A percentile compares a stretch with the other conserved stretches of the same genome.
phyloP scores from a whole-genome alignment of 2,329 filamentous ascomycete species.

The Microcera coccophila region DNA sequence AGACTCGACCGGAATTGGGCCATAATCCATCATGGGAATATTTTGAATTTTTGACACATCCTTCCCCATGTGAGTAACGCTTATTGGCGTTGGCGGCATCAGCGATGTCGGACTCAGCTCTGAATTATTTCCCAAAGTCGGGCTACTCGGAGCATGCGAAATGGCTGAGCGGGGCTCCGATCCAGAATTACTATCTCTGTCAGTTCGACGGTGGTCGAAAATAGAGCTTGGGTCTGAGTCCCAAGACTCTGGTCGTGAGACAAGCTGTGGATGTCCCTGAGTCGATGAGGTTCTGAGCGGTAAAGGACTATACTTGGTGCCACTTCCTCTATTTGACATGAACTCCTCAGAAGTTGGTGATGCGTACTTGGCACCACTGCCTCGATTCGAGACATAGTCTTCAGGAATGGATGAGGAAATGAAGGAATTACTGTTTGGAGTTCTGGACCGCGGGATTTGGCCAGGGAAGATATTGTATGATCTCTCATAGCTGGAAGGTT shows the following conservation, averaged over 20 bases:
- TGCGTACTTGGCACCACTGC: slow-evolving; percentile 13
- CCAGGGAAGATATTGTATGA: slow-evolving; percentile 23
- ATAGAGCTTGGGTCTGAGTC: slow-evolving; percentile 24
- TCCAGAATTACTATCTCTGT: slow-evolving; percentile 18
- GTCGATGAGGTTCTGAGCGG: neutral
- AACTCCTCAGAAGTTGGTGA: slow-evolving; percentile 26
- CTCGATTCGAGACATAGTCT: slow-evolving; percentile 21
- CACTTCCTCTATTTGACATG: slow-evolving; percentile 18
- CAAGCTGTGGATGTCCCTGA: neutral
- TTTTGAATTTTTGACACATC: neutral
- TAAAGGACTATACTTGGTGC: slow-evolving; percentile 2
- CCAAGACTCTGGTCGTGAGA: slow-evolving; percentile 24
- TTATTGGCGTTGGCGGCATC: slow-evolving; percentile 3
- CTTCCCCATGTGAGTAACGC: neutral
- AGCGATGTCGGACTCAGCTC: slow-evolving; percentile 15
- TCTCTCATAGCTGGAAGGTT: slow-evolving; percentile 18
- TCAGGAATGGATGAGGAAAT: slow-evolving; percentile 27
- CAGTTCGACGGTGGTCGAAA: slow-evolving; percentile 19
- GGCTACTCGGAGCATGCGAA: slow-evolving; percentile 21
- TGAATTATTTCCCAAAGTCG: slow-evolving; percentile 22
- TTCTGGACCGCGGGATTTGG: slow-evolving; percentile 16
- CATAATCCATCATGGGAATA: slow-evolving; percentile 19
- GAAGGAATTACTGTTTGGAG: slow-evolving; percentile 20
- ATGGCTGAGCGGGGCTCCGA: slow-evolving; percentile 18
- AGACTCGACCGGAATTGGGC: slow-evolving; percentile 25